Percentiles rank a stretch among this genome's conserved stretches.
phyloP scores from a whole-genome alignment of 768 basidiomycete species.

The Pleurotus tuber-regium region DNA sequence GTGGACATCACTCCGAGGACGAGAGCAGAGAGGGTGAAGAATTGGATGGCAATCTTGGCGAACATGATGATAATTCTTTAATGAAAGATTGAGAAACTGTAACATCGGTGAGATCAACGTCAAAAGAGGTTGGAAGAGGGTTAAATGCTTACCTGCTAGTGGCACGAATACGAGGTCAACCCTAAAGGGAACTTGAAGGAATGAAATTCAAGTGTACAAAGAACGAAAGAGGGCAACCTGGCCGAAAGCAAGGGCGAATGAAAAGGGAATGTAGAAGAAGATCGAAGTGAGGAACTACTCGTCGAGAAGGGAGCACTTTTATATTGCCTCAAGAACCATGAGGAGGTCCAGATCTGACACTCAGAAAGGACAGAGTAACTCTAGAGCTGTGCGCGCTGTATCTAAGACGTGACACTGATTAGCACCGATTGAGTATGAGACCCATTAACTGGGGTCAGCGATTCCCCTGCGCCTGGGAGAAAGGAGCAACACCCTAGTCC shows the following conservation, averaged over 20 bases:
- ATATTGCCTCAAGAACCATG: neutral
- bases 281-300: conserved; percentile 8
- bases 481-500: neutral
- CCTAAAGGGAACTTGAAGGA: conserved; percentile 3
- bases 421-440: neutral
- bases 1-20: conserved; percentile 10
- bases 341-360: neutral
- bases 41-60: conserved; percentile 8
- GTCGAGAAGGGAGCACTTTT: neutral
- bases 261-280: neutral
- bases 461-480: neutral
- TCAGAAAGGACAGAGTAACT: neutral
- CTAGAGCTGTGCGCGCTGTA: neutral
- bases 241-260: conserved; percentile 7
- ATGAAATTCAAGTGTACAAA: conserved; percentile 8
- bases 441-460: neutral
- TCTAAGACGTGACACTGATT: neutral
- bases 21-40: conserved; percentile 7
- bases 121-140: neutral
- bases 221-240: conserved; percentile 11
- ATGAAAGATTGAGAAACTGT: neutral
- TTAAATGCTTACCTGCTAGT: conserved; percentile 2
- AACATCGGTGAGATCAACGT: neutral
- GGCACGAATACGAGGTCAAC: conserved; percentile 5
- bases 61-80: conserved; percentile 7